Conservation (phyloP, 1,284 basidiomycete genomes). For the Cryptococcus neoformans region DNA sequence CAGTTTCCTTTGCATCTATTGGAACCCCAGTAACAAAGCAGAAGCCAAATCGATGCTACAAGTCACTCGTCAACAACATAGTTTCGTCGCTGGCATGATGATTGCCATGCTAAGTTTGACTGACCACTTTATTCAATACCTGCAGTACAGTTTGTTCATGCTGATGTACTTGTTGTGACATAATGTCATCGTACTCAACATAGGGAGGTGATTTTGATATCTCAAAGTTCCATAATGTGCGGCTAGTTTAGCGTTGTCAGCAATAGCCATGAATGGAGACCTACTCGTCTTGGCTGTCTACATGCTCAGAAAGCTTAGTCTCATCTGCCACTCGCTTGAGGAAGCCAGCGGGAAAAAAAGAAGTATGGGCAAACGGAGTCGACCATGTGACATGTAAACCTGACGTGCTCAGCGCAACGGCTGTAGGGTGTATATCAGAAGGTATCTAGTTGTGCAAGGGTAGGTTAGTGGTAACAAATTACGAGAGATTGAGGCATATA, state of each 20-base stretch:
- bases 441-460: constrained; percentile 61
- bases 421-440: constrained; percentile 56
- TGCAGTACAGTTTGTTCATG: constrained; percentile 68
- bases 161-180: constrained; percentile 49
- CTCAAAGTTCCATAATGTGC: constrained; percentile 74
- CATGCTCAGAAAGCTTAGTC: constrained; percentile 16
- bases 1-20: constrained; percentile 75
- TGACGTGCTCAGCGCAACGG: constrained; percentile 10
- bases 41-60: constrained; percentile 84
- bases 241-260: constrained; percentile 45
- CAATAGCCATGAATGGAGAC: not conserved
- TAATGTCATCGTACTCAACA: constrained; percentile 70
- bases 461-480: not conserved
- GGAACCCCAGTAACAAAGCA: constrained; percentile 83
- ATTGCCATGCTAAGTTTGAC: constrained; percentile 52
- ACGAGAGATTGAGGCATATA: not conserved
- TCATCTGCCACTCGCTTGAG: constrained; percentile 33
- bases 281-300: constrained; percentile 10
- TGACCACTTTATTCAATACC: constrained; percentile 78
- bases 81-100: not conserved
- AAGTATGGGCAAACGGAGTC: constrained; percentile 60
- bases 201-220: constrained; percentile 74
- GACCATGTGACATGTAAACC: constrained; percentile 51
- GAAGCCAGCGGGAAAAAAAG: constrained; percentile 65
- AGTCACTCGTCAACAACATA: constrained; percentile 33